Evolutionary conservation across 106 monocot genomes (phyloP).

Genomic region (Amphibolis antarctica): DNA sequence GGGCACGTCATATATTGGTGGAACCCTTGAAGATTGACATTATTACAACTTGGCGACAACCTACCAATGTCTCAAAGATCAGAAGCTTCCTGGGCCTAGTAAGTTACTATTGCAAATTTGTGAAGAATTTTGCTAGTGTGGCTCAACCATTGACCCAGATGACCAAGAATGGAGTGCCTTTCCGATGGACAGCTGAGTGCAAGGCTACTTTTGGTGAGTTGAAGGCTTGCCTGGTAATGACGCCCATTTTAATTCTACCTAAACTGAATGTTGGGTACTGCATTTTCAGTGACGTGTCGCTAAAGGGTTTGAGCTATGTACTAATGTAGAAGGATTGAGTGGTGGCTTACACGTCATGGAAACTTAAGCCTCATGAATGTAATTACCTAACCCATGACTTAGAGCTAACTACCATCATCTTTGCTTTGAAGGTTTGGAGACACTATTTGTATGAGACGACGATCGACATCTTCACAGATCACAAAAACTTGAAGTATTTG

Average conservation of each 20-base stretch:
- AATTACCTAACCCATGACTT: not conserved
- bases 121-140: not conserved
- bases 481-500: constrained; percentile 2
- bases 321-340: not conserved
- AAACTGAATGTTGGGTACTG: not conserved
- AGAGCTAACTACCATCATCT: not conserved
- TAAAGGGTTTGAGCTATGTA: not conserved
- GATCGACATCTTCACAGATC: not conserved
- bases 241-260: not conserved
- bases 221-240: not conserved
- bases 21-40: not conserved
- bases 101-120: too few relatives aligned
- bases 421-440: not conserved
- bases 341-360: not conserved
- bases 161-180: not conserved
- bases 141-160: not conserved
- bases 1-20: not conserved
- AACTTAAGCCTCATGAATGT: not conserved
- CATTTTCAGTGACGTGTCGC: not conserved
- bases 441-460: not conserved
- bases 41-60: too few relatives aligned
- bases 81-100: too few relatives aligned
- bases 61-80: too few relatives aligned
- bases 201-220: not conserved
- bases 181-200: not conserved